These are phyloP conservation scores for Ophiognomonia clavigignenti-juglandacearum DNA, from an alignment of 2,329 filamentous ascomycete genomes.

Conservation along the genomic window DNA sequence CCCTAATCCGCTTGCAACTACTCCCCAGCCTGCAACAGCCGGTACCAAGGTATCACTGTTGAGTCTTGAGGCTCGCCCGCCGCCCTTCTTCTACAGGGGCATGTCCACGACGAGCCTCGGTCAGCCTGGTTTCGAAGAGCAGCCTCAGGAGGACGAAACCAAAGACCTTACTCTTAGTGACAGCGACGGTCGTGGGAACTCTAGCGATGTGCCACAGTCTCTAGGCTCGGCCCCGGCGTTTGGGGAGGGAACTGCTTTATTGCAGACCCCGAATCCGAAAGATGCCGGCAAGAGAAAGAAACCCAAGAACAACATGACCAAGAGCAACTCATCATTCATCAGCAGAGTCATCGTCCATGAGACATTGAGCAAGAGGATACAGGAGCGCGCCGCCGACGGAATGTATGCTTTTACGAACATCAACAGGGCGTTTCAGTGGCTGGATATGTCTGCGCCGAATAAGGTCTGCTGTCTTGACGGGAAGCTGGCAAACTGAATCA, in stretches of 20 bases:
- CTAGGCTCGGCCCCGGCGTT: constrained; percentile 61
- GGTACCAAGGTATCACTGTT: constrained; percentile 83
- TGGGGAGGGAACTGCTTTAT: constrained; percentile 76
- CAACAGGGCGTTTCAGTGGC: constrained; percentile 92
- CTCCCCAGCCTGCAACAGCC: constrained; percentile 72
- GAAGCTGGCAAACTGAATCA: neutral
- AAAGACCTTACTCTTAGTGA: constrained; percentile 50
- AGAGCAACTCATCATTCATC: constrained; percentile 98
- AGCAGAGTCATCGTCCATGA: constrained; percentile 95
- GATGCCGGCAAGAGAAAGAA: constrained; percentile 80
- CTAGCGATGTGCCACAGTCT: constrained; percentile 44
- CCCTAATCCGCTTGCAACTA: constrained; percentile 85
- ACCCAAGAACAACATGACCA: constrained; percentile 96
- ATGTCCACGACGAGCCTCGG: constrained; percentile 45
- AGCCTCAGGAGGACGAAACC: constrained; percentile 57
- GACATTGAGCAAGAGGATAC: constrained; percentile 68
- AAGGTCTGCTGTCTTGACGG: constrained; percentile 41
- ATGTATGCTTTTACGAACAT: constrained; percentile 92
- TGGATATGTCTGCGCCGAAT: constrained; percentile 73
- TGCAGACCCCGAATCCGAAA: constrained; percentile 59
- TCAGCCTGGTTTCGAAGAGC: constrained; percentile 53
- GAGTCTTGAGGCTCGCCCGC: constrained; percentile 59
- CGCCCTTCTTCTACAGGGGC: constrained; percentile 51
- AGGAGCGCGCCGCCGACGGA: constrained; percentile 73
- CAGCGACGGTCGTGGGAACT: constrained; percentile 50